phyloP scores from a whole-genome alignment of 2,329 filamentous ascomycete genomes.

The Dactylella cylindrospora region DNA sequence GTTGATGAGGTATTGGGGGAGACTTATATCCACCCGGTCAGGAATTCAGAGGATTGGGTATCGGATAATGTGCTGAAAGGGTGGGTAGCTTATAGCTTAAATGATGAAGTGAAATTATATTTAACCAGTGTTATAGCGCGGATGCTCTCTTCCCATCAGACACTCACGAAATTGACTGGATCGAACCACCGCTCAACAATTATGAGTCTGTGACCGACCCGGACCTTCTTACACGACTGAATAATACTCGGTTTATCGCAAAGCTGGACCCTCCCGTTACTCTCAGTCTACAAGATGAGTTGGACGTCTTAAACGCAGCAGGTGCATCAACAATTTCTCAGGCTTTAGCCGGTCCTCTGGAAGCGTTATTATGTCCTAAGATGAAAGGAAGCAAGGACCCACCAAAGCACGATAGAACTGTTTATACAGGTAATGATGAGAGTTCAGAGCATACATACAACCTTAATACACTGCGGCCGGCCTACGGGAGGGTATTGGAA shows the following conservation, averaged over 20 bases:
- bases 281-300: conserved; percentile 58
- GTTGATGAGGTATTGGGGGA: conserved; percentile 54
- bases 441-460: conserved; percentile 58
- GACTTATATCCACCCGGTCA: conserved; percentile 62
- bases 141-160: conserved; percentile 27
- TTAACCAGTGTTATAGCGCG: conserved; percentile 13
- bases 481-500: conserved; percentile 67
- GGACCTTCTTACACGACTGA: conserved; percentile 23
- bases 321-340: conserved; percentile 43
- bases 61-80: conserved; percentile 63
- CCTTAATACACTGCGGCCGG: conserved; percentile 70
- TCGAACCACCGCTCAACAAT: conserved; percentile 48
- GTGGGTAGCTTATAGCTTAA: conserved; percentile 1
- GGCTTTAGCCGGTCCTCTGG: conserved; percentile 34
- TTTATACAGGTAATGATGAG: conserved; percentile 48
- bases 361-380: conserved; percentile 44
- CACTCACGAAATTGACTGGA: conserved; percentile 47
- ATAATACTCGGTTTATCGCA: conserved; percentile 62
- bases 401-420: conserved; percentile 23
- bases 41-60: conserved; percentile 74
- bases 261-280: conserved; percentile 73
- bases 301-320: conserved; percentile 43
- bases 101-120: background rate
- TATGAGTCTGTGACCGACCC: conserved; percentile 44
- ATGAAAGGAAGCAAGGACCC: conserved; percentile 19